Evolutionary conservation across 2,329 filamentous ascomycete species (phyloP).

Genomic region (Verticillium longisporum): DNA sequence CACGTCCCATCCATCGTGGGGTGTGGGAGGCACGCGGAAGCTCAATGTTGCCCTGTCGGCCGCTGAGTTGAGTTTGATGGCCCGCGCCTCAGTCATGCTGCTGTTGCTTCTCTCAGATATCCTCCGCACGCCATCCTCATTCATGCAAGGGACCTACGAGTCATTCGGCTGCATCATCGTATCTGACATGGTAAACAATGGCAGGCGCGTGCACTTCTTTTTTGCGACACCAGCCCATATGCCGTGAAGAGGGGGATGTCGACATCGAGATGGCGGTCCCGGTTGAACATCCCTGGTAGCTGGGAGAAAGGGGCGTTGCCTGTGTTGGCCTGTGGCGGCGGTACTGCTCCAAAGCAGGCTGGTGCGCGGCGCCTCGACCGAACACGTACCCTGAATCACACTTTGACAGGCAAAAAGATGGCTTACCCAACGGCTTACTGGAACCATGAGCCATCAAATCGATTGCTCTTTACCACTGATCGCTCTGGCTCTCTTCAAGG

Average conservation of each 20-base stretch:
- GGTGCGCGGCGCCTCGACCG: background rate
- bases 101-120: background rate
- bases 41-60: background rate
- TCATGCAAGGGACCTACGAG: background rate
- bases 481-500: too few relatives aligned
- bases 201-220: too few relatives aligned
- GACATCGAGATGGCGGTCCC: background rate
- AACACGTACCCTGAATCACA: background rate
- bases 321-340: background rate
- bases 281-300: background rate
- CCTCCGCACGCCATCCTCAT: background rate
- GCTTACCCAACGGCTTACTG: background rate
- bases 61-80: background rate
- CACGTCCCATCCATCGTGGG: background rate
- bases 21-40: background rate
- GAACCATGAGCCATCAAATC: background rate
- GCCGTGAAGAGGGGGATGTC: background rate
- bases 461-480: too few relatives aligned
- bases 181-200: too few relatives aligned
- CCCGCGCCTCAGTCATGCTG: background rate
- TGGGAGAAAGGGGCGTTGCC: background rate
- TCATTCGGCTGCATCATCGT: background rate
- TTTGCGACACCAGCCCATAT: too few relatives aligned
- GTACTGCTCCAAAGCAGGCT: background rate
- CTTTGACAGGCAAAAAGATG: background rate